These are phyloP conservation scores for Heterobasidion parviporum DNA, from an alignment of 1,284 basidiomycete species.

Conservation along the genomic window DNA sequence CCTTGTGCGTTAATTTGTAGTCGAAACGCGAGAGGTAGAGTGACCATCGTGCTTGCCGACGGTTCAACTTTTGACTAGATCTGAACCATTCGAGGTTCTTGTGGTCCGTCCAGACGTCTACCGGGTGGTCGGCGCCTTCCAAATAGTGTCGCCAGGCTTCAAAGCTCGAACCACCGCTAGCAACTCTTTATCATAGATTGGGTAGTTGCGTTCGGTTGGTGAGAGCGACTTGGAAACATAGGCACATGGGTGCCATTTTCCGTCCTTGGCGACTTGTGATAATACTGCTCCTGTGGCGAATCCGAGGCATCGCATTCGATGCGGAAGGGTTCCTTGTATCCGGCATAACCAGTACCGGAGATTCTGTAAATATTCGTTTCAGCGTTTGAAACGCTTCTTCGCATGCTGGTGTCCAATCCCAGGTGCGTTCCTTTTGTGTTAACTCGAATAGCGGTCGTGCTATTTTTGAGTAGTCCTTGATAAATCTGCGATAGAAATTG, in stretches of 20 bases:
- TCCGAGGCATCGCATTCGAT: background rate
- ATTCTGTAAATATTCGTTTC: background rate
- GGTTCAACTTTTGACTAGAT: slow-evolving; percentile 8
- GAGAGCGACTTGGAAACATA: background rate
- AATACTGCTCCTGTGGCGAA: background rate
- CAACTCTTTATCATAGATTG: slow-evolving; percentile 27
- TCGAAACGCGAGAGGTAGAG: background rate
- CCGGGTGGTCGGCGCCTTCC: slow-evolving; percentile 4
- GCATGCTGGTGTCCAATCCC: background rate
- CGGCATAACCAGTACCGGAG: background rate
- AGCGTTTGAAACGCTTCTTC: background rate
- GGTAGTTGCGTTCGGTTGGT: slow-evolving; percentile 19
- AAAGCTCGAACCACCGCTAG: slow-evolving; percentile 5
- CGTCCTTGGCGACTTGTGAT: background rate
- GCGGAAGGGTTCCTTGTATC: background rate
- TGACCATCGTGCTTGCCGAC: slow-evolving; percentile 13
- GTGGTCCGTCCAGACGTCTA: slow-evolving; percentile 20
- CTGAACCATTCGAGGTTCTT: slow-evolving; percentile 18
- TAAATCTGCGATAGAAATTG: background rate
- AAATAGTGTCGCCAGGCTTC: slow-evolving; percentile 19
- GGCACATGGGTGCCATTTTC: background rate
- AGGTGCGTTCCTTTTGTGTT: background rate
- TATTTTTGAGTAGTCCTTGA: background rate
- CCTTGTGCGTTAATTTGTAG: background rate
- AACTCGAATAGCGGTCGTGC: background rate